These are phyloP conservation scores for Fusarium aywerte DNA, from an alignment of 2,329 filamentous ascomycete species.

Conservation along the genomic window DNA sequence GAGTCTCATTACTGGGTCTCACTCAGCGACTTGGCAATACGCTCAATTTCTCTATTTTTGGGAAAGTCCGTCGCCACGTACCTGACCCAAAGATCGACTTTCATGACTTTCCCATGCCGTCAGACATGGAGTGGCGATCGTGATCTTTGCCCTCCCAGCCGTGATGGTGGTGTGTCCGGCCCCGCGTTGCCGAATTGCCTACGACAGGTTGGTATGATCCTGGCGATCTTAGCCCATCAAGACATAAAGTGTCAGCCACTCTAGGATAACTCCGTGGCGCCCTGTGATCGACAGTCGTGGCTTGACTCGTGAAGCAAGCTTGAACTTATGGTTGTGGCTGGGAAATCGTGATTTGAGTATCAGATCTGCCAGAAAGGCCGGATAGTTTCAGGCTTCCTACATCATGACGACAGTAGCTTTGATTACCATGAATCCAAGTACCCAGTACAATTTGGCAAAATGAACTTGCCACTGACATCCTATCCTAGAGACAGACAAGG, in stretches of 20 bases:
- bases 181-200: slow-evolving; percentile 20
- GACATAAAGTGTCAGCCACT: slow-evolving; percentile 5
- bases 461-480: background rate
- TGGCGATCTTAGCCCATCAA: slow-evolving; percentile 1
- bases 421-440: background rate
- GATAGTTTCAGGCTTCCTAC: no score
- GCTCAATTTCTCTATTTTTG: slow-evolving; percentile 3
- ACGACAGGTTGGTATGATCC: background rate
- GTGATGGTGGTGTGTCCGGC: slow-evolving; percentile 31
- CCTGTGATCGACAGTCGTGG: background rate
- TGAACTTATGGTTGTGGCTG: background rate
- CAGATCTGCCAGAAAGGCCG: background rate
- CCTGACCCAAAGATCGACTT: slow-evolving; percentile 5
- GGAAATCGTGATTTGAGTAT: background rate
- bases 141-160: background rate
- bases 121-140: background rate
- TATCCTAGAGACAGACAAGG: background rate
- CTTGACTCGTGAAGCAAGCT: background rate
- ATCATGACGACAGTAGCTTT: background rate
- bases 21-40: background rate
- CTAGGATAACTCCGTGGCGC: background rate
- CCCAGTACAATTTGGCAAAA: background rate
- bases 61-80: background rate
- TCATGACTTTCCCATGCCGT: slow-evolving; percentile 14
- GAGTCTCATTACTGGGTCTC: background rate